Evolutionary conservation across 768 basidiomycete genomes (phyloP), one percentile per base, ranked within the genome.

Genomic region (Boletus eberwhitei): DNA sequence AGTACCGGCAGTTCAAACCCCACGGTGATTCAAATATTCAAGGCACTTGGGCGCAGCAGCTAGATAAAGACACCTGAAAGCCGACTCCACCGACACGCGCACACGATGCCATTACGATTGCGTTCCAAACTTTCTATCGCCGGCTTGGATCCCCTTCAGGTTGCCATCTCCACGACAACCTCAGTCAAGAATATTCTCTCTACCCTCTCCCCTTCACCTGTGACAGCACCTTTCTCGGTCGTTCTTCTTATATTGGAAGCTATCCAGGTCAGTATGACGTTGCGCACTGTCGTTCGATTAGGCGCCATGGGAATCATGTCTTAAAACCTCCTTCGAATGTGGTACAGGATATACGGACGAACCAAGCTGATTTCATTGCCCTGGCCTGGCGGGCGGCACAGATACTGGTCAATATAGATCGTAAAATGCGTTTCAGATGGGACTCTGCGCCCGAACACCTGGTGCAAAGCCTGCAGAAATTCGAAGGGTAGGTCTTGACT

Each of bases 381-480:
- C 57, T 76, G 26, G 77, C 75, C 5, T 64, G 71, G 35, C 71
- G 78, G 8, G 77, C 77, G 24, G 69, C 75, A 13, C 66, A 73
- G 16, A 70, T 80, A 32, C 50, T 80, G 29, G 56, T 75, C 22
- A 74, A 79, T n/a, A 73, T 80, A 32, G 69, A 74, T 17, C 70
- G 73, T 44, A 76, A 78, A 34, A 79, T 81, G 77, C 65, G 63
- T 9, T 78, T 72, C 34, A 65, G 73, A 43, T 77, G 75, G 74
- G 71, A 77, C n/a, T 63, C 67, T 36, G 76, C 78, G 1, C 77
- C 79, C 0, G 64, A 68, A 22, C 60, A 69, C 5, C 60, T 80
- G 17, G 49, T 76, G 9, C 72, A 67, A 47, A 79, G 76, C 48
- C 45, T 80, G 29, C 61, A 65, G 26, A 72, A 70, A 50, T 79